Conservation (phyloP, 371 early-diverging fungal species). For the Entomophthora muscae region DNA sequence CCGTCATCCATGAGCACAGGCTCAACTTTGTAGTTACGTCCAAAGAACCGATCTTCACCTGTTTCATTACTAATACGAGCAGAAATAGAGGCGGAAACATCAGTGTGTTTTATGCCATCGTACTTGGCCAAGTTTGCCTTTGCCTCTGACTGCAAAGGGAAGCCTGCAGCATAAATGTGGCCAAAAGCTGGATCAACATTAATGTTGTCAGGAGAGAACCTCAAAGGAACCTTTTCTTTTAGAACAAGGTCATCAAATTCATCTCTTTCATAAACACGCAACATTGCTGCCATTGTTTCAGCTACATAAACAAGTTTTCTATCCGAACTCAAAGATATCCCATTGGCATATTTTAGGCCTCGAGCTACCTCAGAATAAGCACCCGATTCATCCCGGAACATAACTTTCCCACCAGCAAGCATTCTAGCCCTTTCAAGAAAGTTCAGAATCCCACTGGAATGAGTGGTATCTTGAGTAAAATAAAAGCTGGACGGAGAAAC, state of each 20-base stretch:
- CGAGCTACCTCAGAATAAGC: not conserved
- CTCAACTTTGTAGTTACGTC: conserved; percentile 1
- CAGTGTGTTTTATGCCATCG: not conserved
- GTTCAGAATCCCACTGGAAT: not conserved
- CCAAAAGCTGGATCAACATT: not conserved
- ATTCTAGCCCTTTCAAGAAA: not conserved
- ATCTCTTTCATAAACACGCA: conserved; percentile 1
- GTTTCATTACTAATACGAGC: not conserved
- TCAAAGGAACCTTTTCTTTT: not conserved
- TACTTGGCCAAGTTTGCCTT: not conserved
- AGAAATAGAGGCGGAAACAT: not conserved
- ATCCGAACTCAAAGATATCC: not conserved
- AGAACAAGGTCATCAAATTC: not conserved
- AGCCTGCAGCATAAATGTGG: not conserved
- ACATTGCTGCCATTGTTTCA: not conserved
- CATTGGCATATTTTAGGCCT: not conserved
- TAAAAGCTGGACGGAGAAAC: not conserved
- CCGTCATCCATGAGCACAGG: conserved; percentile 1
- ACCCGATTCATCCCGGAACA: conserved; percentile 1
- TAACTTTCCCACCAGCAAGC: not conserved
- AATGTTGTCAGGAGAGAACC: not conserved
- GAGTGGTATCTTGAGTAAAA: not conserved
- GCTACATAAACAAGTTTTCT: not conserved
- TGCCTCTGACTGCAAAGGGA: not conserved
- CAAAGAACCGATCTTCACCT: not conserved